Base-by-base conservation (phyloP, 306 rosid genomes). In the Dryas drummondii region DNA sequence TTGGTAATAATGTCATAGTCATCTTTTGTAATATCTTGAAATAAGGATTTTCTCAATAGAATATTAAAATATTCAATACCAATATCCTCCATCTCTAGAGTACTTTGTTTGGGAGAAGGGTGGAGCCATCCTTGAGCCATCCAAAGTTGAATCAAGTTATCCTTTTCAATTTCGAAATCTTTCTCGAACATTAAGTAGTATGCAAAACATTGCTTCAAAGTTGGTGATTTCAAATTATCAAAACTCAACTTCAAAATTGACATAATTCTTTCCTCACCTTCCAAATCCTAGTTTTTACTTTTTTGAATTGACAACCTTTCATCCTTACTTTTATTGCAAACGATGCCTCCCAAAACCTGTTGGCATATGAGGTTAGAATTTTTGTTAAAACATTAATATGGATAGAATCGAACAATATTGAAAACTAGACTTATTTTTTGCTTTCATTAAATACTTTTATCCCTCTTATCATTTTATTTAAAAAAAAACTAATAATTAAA, bases 171-270 rank as follows among this genome's bases (percentile, higher is more conserved):
- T 47, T 56, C 26, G 6, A 5, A 54, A 51, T 56, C 73, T 40
- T 55, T 26, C 49, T 46, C 49, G 49, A 46, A 46, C 6, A 5
- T 46, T 46, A 73, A 66, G 51, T 67, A 66, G 5, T 76, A 76
- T 51, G 68, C 66, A 66, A 76, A 76, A 46, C 73, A 76, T 76
- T 76, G 66, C 45, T 76, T 76, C 5, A 76, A 54, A 4, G 79
- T 15, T 3, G 79, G 46, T 4, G 45, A 44, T 10, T 72, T 56
- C 11, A 76, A 48, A 58, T 70, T 49, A 56, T 66, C 73, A 40
- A 32, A 32, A 32, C 37, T 32, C 37, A 32, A 32, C 37, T 32
- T 32, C 37, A 32, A 32, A 32, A 32, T 32, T 5, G 77, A 48
- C n/a, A 73, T 10, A 47, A 73, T 41, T 13, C 49, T 26, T 7